Evolutionary conservation across 768 basidiomycete species (phyloP), one percentile per base, ranked within the genome.

Genomic region (Neoboletus brunneissimus): DNA sequence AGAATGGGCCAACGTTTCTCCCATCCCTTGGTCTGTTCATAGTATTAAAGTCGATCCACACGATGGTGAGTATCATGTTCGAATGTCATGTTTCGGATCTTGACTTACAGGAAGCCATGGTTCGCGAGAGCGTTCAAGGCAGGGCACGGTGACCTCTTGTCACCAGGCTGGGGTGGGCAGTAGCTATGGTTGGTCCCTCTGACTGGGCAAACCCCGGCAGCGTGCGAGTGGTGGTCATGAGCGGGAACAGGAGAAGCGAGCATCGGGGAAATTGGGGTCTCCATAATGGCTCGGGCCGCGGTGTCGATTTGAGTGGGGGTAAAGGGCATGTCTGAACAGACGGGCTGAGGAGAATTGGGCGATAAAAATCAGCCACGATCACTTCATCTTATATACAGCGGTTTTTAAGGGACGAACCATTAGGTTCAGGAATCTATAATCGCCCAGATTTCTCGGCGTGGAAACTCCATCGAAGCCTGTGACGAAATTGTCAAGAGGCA

Each of bases 51-150:
- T 10, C 18, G 42, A 15, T 35, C 51, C 9, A 53, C 15, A 54
- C 3, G 4, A 34, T 51, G 9, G 44, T 51, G 22, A 57, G 51
- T 34, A 23, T 44, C 38, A 20, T n/a, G 34, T 23, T n/a, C 20
- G 41, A 15, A 18, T 4, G 35, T 38, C 41, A 18, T 11, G 23
- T 25, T 35, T 27, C 5, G 16, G 40, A 41, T 13, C 4, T 11
- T 22, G 48, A 77, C 86, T 67, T 61, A 89, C 88, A 91, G 73
- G 54, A 85, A 89, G 2, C 86, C 85, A 54, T 89, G 86, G 61
- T 90, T 90, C 0, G 88, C 86, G 62, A 90, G 80, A 0, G 84
- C 73, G 59, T 91, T 90, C 38, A 91, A 67, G 2, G 87, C 89
- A 1, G 89, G 89, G 60, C 88, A 90, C 5, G 84, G 83, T 0